phyloP scores from a whole-genome alignment of 2,329 filamentous ascomycete species.

The Lachnellula suecica region DNA sequence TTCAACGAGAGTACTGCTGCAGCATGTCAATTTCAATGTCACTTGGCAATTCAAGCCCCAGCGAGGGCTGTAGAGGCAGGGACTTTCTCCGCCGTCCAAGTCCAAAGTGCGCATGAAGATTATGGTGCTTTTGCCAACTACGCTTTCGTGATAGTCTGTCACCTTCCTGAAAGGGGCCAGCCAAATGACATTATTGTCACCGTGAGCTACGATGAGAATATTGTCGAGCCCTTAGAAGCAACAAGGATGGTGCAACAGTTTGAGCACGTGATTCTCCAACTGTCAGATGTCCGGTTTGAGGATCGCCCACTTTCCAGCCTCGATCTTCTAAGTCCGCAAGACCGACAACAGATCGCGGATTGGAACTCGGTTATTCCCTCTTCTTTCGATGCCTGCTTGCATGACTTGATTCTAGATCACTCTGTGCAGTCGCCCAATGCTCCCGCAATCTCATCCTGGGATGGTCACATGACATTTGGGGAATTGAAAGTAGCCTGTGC shows the following conservation, averaged over 20 bases:
- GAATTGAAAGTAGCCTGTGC: constrained; percentile 10
- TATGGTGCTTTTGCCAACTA: not conserved
- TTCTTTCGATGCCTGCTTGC: constrained; percentile 5
- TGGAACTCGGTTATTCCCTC: constrained; percentile 1
- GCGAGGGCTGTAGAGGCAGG: not conserved
- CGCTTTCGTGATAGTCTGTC: not conserved
- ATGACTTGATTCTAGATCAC: constrained; percentile 9
- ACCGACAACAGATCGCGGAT: not conserved
- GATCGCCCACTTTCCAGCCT: not conserved
- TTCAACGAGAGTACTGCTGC: constrained; percentile 8
- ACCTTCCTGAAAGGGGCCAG: not conserved
- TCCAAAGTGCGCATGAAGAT: not conserved
- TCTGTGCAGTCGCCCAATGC: constrained; percentile 3
- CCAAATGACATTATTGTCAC: not conserved
- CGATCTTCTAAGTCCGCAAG: not conserved
- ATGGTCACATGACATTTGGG: constrained; percentile 14
- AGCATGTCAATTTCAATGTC: constrained; percentile 12
- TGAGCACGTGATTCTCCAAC: constrained; percentile 3
- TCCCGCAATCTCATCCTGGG: constrained; percentile 12
- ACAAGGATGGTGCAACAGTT: constrained; percentile 6
- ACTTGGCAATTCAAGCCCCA: constrained; percentile 13
- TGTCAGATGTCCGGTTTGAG: not conserved
- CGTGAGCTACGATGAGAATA: not conserved
- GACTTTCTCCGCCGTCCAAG: not conserved
- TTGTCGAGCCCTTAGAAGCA: not conserved